Evolutionary conservation across 768 basidiomycete species (phyloP), one percentile per base, ranked within the genome.

Genomic region (Phylloporus arenicola): DNA sequence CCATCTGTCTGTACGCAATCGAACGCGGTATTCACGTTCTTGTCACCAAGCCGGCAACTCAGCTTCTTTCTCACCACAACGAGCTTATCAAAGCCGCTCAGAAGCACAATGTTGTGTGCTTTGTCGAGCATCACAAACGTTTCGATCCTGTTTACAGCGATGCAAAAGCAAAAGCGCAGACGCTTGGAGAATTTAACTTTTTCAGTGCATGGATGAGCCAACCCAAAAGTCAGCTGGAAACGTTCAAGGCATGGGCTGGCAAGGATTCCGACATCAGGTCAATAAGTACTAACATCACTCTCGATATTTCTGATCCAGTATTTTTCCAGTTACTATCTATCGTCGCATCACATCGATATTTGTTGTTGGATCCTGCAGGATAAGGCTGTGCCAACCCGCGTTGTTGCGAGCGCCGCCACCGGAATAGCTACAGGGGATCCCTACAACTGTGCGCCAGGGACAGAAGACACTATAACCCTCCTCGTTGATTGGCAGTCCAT

Each of bases 131-230:
- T 62, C 90, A 92, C 72, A 92, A 92, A 65, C 81, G 89, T 43
- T 90, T 84, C 61, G 92, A 95, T 69, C 93, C 93, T 6, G 91
- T 86, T 12, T 95, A 96, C 73, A 87, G 86, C 60, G 92, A 96
- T 64, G 93, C 92, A 34, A 85, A 82, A 60, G 84, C 82, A 4
- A 83, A 86, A 46, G 86, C 86, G 25, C 78, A 76, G 24, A 70
- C 78, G 7, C 75, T 94, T 22, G 91, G 92, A 30, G 90, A 94
- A 68, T 92, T 93, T 73, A 95, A 93, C 72, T 95, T 92, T 70
- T 95, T 92, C 81, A 89, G 75, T 58, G 89, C 92, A 33, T 95
- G 93, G 91, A 96, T 96, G 93, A 92, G 88, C 62, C 93, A 95
- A 68, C 93, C 93, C 38, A 96, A 96, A 72, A 84, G 81, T 60